Conservation (phyloP, 2,329 filamentous ascomycete genomes). For the Talaromyces verruculosus region DNA sequence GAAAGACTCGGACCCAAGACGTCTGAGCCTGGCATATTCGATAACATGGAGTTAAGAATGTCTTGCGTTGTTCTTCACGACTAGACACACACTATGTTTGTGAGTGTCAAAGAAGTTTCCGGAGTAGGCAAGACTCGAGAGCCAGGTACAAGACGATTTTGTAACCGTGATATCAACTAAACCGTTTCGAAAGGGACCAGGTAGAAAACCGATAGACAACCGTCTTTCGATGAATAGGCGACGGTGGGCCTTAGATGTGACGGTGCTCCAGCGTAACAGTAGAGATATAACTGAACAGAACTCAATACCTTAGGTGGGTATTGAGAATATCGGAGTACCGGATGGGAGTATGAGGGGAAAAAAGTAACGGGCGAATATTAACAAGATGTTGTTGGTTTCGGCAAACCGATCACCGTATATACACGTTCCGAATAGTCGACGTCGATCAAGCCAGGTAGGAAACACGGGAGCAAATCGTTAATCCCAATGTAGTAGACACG, state of each 20-base stretch:
- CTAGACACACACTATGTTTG: constrained; percentile 6
- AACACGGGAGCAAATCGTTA: constrained; percentile 8
- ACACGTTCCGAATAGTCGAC: constrained; percentile 18
- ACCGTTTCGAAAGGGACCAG: constrained; percentile 37
- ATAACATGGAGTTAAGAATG: constrained; percentile 19
- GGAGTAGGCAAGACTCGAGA: constrained; percentile 22
- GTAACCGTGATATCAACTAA: constrained; percentile 29
- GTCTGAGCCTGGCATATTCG: constrained; percentile 48
- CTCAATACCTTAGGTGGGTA: constrained; percentile 6
- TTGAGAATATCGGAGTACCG: constrained; percentile 6
- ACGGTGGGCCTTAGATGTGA: constrained; percentile 33
- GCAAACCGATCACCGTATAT: constrained; percentile 21
- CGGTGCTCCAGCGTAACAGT: constrained; percentile 30
- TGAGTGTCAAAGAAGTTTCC: background rate
- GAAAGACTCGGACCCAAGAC: constrained; percentile 43
- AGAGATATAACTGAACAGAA: constrained; percentile 4
- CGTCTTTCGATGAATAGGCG: constrained; percentile 34
- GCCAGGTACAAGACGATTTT: constrained; percentile 22
- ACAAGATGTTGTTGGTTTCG: constrained; percentile 11
- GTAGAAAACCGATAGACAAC: constrained; percentile 34
- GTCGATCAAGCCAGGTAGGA: constrained; percentile 19
- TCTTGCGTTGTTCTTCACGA: constrained; percentile 15
- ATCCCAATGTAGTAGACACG: constrained; percentile 14
- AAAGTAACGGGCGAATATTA: constrained; percentile 6
- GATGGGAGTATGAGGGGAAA: background rate